Evolutionary conservation across 1,284 basidiomycete genomes (phyloP), one percentile per base, ranked within the genome.

Genomic region (Trichosporon ovoides): DNA sequence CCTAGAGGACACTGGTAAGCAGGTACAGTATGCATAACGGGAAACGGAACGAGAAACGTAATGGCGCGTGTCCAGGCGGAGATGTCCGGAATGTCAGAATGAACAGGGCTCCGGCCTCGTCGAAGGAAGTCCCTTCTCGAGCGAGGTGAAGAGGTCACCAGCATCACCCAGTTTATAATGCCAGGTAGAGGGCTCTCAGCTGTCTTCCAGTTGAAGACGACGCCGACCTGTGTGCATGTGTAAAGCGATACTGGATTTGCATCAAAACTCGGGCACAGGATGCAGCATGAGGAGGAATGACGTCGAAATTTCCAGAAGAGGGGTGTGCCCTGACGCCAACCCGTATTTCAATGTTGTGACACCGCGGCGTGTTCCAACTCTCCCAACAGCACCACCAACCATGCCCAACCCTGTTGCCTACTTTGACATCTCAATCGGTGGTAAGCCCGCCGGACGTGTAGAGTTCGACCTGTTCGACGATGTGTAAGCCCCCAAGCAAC

Each of bases 391-490:
- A 43, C 9, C 28, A 22, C 13, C 6, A 9, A 68, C 18, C 31
- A 76, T 74, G 72, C 56, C 74, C 57, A 69, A 74, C 66, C 80
- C 81, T 7, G 71, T 82, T 55, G 77, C 78, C 48, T 83, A 82
- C 74, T 94, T 96, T 73, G 89, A 95, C 71, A 84, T 96, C 73
- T 68, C 80, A 18, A 86, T 93, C 72, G 81, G 80, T 68, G 79
- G 76, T 55, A 49, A 76, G 14, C 68, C 80, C 0, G 74, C 81
- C 1, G 91, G 89, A 0, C 83, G 87, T 55, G 79, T 97, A 72
- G 83, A 86, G 60, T 91, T 96, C 81, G 86, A 86, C 76, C 84
- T 98, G 33, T 96, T 83, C 71, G 87, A 89, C 77, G 81, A 81
- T 64, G 72, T 82, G 43, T 48, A 48, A 31, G 43, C 16, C 28